Evolutionary conservation across 2,329 filamentous ascomycete species (phyloP).

Genomic region (Rosellinia necatrix): DNA sequence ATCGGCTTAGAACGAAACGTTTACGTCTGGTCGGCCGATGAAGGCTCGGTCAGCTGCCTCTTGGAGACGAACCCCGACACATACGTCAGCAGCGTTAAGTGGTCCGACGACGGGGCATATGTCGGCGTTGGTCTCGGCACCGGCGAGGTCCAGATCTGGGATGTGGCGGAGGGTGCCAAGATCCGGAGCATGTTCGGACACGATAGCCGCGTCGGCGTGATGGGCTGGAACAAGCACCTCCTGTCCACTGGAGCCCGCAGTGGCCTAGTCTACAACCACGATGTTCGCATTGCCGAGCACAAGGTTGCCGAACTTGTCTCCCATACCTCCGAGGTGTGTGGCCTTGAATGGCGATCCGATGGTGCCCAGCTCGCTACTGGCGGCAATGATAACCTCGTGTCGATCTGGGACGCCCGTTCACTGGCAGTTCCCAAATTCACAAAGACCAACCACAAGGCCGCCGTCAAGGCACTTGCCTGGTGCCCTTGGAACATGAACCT

Average conservation of each 20-base stretch:
- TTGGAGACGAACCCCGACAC: conserved; percentile 88
- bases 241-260: conserved; percentile 93
- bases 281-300: conserved; percentile 96
- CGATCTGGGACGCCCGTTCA: conserved; percentile 97
- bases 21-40: conserved; percentile 97
- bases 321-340: conserved; percentile 97
- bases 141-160: conserved; percentile 99
- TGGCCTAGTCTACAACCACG: conserved; percentile 96
- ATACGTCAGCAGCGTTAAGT: conserved; percentile 97
- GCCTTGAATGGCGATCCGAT: conserved; percentile 95
- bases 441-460: conserved; percentile 99
- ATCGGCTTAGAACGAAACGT: conserved; percentile 97
- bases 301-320: conserved; percentile 97
- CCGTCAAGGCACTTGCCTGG: conserved; percentile 97
- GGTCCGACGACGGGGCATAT: conserved; percentile 96
- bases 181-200: conserved; percentile 98
- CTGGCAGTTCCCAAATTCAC: conserved; percentile 95
- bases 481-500: conserved; percentile 99
- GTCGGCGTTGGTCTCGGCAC: conserved; percentile 93
- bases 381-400: conserved; percentile 98
- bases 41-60: conserved; percentile 85
- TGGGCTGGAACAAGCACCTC: conserved; percentile 99
- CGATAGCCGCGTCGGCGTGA: conserved; percentile 93
- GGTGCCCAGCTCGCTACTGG: conserved; percentile 96
- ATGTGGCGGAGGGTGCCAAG: conserved; percentile 92